Evolutionary conservation across 495 filamentous ascomycete genomes (phyloP).

Genomic region (Tuber calosporum): DNA sequence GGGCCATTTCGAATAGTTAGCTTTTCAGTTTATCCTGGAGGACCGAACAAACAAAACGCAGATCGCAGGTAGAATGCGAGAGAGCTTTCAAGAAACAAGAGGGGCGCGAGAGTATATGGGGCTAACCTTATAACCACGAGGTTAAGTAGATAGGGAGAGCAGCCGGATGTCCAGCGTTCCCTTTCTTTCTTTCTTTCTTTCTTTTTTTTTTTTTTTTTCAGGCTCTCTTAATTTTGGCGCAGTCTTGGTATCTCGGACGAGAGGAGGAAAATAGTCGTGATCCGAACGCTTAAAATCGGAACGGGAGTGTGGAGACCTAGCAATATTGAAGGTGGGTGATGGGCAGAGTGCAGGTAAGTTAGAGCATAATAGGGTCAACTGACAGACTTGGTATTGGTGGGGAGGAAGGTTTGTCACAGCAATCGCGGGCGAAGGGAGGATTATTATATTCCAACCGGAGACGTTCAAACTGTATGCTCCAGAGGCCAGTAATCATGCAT

Average conservation of each 20-base stretch:
- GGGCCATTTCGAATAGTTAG: conserved; percentile 21
- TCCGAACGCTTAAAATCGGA: neutral
- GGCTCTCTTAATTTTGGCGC: neutral
- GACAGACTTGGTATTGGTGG: conserved; percentile 7
- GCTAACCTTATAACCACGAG: conserved; percentile 6
- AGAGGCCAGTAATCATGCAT: neutral
- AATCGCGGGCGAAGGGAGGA: conserved; percentile 13
- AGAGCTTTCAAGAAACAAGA: neutral
- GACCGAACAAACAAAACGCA: conserved; percentile 1
- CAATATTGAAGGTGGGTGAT: conserved; percentile 8
- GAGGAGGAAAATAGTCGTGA: neutral
- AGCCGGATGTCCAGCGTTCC: neutral
- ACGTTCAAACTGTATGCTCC: neutral
- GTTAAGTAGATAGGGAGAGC: neutral
- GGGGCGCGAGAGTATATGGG: neutral
- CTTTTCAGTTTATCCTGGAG: conserved; percentile 3
- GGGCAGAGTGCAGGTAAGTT: neutral
- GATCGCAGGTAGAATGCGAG: neutral
- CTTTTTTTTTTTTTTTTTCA: neutral
- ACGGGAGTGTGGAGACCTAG: neutral
- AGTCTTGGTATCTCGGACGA: neutral
- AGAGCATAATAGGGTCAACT: conserved; percentile 4
- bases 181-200: neutral
- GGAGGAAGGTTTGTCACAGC: neutral
- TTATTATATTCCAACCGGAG: neutral